Percentiles rank a stretch among this genome's conserved stretches.
Evolutionary conservation across 2,329 filamentous ascomycete genomes (phyloP).

Genomic region (Trichoderma oligosporum): DNA sequence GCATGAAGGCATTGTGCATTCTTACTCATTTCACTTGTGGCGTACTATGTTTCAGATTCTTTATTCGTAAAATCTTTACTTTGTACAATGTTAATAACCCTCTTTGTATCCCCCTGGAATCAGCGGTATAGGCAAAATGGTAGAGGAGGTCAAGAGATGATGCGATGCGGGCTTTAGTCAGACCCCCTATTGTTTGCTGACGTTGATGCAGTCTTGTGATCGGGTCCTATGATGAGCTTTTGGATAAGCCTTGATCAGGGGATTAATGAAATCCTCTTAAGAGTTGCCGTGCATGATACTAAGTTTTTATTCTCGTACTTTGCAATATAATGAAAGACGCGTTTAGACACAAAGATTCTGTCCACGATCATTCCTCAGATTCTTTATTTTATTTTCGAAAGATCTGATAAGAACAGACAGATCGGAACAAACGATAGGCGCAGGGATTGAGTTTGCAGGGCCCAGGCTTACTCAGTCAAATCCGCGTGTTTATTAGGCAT

Average conservation of each 20-base stretch:
- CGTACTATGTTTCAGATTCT: too few species aligned
- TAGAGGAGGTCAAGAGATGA: neutral
- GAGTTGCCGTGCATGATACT: too few species aligned
- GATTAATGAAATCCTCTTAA: neutral
- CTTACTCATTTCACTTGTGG: neutral
- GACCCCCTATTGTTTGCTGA: constrained; percentile 9
- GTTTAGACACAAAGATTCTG: neutral
- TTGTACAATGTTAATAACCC: too few species aligned
- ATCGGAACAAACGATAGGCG: constrained; percentile 5
- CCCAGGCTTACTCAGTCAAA: constrained; percentile 6
- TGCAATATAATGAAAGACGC: too few species aligned
- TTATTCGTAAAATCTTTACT: too few species aligned
- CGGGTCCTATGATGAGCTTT: constrained; percentile 11
- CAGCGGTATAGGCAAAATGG: neutral
- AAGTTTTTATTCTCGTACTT: too few species aligned
- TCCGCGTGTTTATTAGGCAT: constrained; percentile 17
- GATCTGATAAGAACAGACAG: constrained; percentile 4
- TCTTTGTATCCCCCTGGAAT: too few species aligned
- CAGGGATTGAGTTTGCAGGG: neutral
- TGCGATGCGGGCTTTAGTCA: neutral
- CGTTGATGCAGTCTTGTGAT: constrained; percentile 14
- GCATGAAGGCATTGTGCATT: constrained; percentile 12
- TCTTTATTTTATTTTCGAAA: neutral
- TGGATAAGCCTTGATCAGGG: constrained; percentile 9
- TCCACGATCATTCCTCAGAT: too few species aligned